Base-by-base conservation (phyloP, 495 filamentous ascomycete species). In the Talaromyces stipitatus region DNA sequence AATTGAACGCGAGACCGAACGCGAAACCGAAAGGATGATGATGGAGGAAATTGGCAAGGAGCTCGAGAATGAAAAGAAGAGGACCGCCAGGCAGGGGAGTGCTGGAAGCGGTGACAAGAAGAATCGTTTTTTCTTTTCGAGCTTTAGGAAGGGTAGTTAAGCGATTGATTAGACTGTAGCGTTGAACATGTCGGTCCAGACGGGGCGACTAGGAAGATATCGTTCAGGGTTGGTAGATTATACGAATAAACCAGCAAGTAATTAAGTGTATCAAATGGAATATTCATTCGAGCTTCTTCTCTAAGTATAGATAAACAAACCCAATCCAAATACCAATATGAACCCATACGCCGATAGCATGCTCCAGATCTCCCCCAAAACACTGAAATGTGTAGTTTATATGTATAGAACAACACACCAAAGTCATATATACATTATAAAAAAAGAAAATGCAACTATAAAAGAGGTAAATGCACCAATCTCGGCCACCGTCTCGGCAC, bases 401-500 rank as follows among this genome's bases (percentile, higher is more conserved):
- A 48, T 26, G 1, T 30, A 51, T 30, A 10, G 8, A 38, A 33
- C 20, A n/a, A 38, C 12, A 12, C 26, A 30, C n/a, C 50, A 32
- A 41, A 8, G 12, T 7, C 2, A 48, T 23, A 26, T 24, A 10
- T 48, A 48, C 18, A 54, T n/a, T 54, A 36, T 54, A 54, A 28
- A 53, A 22, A 29, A 22, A 22, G 20, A 23, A 22, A 26, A 14
- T n/a, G n/a, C n/a, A n/a, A 54, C 12, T 23, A 24, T 48, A 48
- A 27, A 2, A 55, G 33, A n/a, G 54, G 33, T 41, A 55, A 18
- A 45, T 28, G 57, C 60, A 64, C 68, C 58, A 64, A 55, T 33
- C 58, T 54, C 18, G 53, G 60, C n/a, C 66, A 38, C 23, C 65
- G 60, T 50, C 66, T 57, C 30, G 73, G 52, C 18, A 64, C 48